Conservation (phyloP, 2,329 filamentous ascomycete genomes). For the Diaporthe australafricana region DNA sequence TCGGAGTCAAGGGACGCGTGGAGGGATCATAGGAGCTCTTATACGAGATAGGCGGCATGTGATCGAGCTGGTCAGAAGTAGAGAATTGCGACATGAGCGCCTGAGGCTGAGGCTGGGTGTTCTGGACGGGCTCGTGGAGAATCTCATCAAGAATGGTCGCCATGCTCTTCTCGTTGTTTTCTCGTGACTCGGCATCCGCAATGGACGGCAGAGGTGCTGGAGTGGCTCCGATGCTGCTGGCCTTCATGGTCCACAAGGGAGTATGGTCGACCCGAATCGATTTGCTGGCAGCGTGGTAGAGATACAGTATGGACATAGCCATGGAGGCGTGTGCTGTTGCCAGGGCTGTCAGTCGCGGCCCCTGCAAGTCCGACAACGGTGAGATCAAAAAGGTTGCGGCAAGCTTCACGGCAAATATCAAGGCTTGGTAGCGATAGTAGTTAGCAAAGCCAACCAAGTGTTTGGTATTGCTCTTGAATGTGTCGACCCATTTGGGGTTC, state of each 20-base stretch:
- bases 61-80: constrained; percentile 38
- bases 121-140: constrained; percentile 44
- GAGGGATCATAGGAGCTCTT: constrained; percentile 28
- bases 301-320: constrained; percentile 61
- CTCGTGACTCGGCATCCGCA: constrained; percentile 22
- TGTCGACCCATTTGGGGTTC: constrained; percentile 75
- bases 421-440: constrained; percentile 75
- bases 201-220: constrained; percentile 36
- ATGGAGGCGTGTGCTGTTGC: constrained; percentile 67
- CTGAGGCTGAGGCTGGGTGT: constrained; percentile 36
- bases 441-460: constrained; percentile 70
- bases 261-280: constrained; percentile 68
- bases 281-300: constrained; percentile 56
- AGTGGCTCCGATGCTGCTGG: constrained; percentile 38
- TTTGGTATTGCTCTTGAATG: constrained; percentile 68
- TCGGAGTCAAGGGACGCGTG: constrained; percentile 2
- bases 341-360: constrained; percentile 53
- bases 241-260: constrained; percentile 57
- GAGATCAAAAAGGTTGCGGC: constrained; percentile 56
- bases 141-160: constrained; percentile 62
- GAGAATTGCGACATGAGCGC: constrained; percentile 41
- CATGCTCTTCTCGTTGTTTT: constrained; percentile 54
- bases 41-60: background rate
- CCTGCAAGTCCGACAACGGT: constrained; percentile 52
- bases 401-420: constrained; percentile 68